Conservation (phyloP, 2,329 filamentous ascomycete species). For the Truncatella angustata region DNA sequence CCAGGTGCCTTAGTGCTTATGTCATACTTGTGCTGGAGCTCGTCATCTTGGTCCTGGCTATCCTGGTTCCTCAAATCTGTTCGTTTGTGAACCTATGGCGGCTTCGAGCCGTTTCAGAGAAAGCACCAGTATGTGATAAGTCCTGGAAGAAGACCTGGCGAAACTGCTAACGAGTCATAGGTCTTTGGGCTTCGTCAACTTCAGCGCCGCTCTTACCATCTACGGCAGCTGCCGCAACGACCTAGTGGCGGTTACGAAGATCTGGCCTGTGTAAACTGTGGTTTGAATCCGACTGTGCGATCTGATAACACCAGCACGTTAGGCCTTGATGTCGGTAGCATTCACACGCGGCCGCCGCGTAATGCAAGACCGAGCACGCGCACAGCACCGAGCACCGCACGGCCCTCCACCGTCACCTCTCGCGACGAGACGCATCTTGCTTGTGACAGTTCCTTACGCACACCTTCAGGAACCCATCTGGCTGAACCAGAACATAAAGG, state of each 20-base stretch:
- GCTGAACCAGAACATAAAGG: neutral
- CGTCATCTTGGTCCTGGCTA: neutral
- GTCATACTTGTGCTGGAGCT: neutral
- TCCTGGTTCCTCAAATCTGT: neutral
- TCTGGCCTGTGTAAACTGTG: conserved; percentile 1
- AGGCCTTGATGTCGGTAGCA: neutral
- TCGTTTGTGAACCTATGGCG: neutral
- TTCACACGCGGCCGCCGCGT: neutral
- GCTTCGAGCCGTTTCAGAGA: neutral
- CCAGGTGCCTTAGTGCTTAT: neutral
- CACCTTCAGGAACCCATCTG: too few species aligned
- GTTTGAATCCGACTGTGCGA: neutral
- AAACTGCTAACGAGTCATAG: neutral
- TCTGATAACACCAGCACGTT: neutral
- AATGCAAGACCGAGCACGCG: neutral
- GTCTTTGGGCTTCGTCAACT: conserved; percentile 5
- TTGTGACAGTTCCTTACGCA: neutral
- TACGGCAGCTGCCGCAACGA: neutral
- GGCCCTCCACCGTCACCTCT: neutral
- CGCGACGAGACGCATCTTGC: neutral
- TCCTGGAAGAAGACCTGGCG: neutral
- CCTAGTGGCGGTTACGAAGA: neutral
- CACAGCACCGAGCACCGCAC: neutral
- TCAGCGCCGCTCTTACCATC: neutral
- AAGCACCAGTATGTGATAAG: neutral